Conservation (phyloP, 768 basidiomycete species). For the Lactifluus echinatus region DNA sequence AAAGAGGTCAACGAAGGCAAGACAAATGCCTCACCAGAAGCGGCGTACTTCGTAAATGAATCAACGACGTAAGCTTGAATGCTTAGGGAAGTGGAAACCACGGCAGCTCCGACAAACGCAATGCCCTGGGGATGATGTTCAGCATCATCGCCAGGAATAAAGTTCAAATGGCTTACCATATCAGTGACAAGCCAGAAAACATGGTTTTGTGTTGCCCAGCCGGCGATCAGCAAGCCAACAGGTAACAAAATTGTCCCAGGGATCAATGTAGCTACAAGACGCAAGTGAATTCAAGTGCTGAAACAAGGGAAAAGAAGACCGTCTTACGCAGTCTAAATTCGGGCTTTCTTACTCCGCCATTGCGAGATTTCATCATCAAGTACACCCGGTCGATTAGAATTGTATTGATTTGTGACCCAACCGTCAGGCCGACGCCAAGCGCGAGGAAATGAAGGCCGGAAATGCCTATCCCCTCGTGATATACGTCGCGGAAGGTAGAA, state of each 20-base stretch:
- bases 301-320: not conserved
- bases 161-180: conserved; percentile 33
- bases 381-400: conserved; percentile 51
- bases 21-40: conserved; percentile 41
- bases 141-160: not conserved
- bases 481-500: conserved; percentile 44
- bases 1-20: not conserved
- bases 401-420: conserved; percentile 46
- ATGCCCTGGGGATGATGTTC: conserved; percentile 41
- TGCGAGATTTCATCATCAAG: conserved; percentile 39
- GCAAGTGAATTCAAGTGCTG: not conserved
- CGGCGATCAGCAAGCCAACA: conserved; percentile 55
- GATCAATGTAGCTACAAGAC: conserved; percentile 45
- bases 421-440: conserved; percentile 51
- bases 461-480: conserved; percentile 47
- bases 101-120: conserved; percentile 44
- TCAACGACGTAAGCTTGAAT: conserved; percentile 66
- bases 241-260: conserved; percentile 54
- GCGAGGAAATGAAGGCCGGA: conserved; percentile 64
- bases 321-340: conserved; percentile 43
- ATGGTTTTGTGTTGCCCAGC: conserved; percentile 54
- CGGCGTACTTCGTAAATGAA: conserved; percentile 54
- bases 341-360: conserved; percentile 44
- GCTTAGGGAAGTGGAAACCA: conserved; percentile 50
- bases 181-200: conserved; percentile 67